Evolutionary conservation across 148 eudicot species (phyloP), one percentile per base, ranked within the genome.

Genomic region (Cornus controversa): DNA sequence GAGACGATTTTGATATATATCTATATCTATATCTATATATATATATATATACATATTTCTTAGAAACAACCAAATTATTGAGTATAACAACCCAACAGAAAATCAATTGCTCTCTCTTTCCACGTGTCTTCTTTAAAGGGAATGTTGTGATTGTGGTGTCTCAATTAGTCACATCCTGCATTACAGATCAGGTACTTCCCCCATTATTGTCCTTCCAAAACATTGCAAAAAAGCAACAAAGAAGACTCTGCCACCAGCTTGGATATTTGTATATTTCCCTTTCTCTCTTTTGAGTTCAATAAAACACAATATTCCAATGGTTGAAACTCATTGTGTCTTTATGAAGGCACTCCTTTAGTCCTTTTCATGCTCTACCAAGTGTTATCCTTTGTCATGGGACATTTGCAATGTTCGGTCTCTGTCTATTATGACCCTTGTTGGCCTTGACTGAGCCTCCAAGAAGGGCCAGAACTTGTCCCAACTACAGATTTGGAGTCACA

Each of bases 61-160:
- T n/a, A n/a, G n/a, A n/a, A n/a, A n/a, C n/a, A 31, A 31, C 34
- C 34, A 31, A 31, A 31, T 31, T 31, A 31, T 31, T 31, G 34
- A 31, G 34, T 1, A 40, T 40, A 50, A 16, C 57, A 50, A 50
- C 1, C 57, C 57, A 50, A 13, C 57, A 1, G 1, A 60, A 60
- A 14, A n/a, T 22, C 25, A 5, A 58, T 42, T 42, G 47, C 75
- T 74, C 76, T 75, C 37, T 70, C 50, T 64, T 3, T 67, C 47
- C 45, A 25, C 25, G 29, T 63, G 9, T 26, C 68, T 31, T 54
- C 25, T 66, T 14, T 15, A 20, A 69, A 47, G 70, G 78, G 74
- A 28, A 72, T 80, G 74, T 74, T 67, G 78, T 69, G 79, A 75
- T 62, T 72, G 62, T 80, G 69, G 27, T 66, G 80, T 75, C 73